Conservation (phyloP, 345 rosid species). For the Diplotaxis tenuifolia region DNA sequence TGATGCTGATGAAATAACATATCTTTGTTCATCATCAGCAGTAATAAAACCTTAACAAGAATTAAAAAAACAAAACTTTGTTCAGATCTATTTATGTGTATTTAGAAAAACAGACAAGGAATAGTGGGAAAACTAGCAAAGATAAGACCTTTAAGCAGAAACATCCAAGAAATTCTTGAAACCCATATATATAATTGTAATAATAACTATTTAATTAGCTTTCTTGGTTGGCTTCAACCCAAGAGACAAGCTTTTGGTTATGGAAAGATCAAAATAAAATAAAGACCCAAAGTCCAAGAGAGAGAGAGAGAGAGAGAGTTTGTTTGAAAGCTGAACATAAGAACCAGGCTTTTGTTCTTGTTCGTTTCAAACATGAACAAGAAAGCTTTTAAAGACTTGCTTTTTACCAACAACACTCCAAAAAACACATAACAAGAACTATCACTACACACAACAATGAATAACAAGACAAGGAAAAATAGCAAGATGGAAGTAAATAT, state of each 20-base stretch:
- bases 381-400: constrained; percentile 32
- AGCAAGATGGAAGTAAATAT: constrained; percentile 23
- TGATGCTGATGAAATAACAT: constrained; percentile 42
- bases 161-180: not conserved
- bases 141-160: constrained; percentile 20
- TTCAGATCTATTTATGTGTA: constrained; percentile 31
- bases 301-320: constrained; percentile 13
- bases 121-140: constrained; percentile 4
- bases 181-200: not conserved
- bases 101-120: constrained; percentile 13
- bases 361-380: constrained; percentile 31
- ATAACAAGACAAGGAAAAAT: constrained; percentile 10
- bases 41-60: not conserved
- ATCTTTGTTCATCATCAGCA: constrained; percentile 46
- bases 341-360: constrained; percentile 39
- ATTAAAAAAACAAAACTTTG: not conserved
- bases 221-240: constrained; percentile 51
- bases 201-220: not conserved
- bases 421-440: constrained; percentile 22
- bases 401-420: constrained; percentile 45
- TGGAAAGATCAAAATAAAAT: constrained; percentile 10
- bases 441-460: constrained; percentile 6
- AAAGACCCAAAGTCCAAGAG: constrained; percentile 28
- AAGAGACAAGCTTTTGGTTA: constrained; percentile 54
- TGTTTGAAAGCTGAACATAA: constrained; percentile 19